Conservation (phyloP, 2,329 filamentous ascomycete species). For the Microsporum canis region DNA sequence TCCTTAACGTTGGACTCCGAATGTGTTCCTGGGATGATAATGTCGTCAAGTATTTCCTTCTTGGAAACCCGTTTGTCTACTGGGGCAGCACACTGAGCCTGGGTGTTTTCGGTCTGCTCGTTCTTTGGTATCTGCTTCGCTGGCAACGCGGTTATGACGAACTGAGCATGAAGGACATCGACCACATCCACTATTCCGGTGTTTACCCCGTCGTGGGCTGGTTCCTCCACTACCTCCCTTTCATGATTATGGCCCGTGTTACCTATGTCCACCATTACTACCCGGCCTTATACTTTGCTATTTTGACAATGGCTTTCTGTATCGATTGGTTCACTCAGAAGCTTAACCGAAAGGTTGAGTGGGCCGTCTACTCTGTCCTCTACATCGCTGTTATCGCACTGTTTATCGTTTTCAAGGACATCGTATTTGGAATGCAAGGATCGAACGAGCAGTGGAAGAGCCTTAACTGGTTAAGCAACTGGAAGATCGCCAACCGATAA, state of each 20-base stretch:
- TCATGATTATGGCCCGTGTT: slow-evolving; percentile 94
- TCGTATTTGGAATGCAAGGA: slow-evolving; percentile 94
- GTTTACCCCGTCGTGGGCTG: slow-evolving; percentile 87
- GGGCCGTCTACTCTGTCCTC: slow-evolving; percentile 58
- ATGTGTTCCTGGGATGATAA: slow-evolving; percentile 98
- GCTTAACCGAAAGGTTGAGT: slow-evolving; percentile 52
- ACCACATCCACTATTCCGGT: slow-evolving; percentile 88
- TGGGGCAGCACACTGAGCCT: slow-evolving; percentile 82
- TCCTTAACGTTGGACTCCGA: slow-evolving; percentile 85
- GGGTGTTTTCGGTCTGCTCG: slow-evolving; percentile 57
- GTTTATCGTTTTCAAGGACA: slow-evolving; percentile 82
- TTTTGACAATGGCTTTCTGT: slow-evolving; percentile 77
- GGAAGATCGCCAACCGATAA: slow-evolving; percentile 62
- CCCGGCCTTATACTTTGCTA: slow-evolving; percentile 93
- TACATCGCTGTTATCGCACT: slow-evolving; percentile 67
- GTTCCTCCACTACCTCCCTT: slow-evolving; percentile 93
- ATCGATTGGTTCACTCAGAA: slow-evolving; percentile 69
- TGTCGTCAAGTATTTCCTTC: slow-evolving; percentile 94
- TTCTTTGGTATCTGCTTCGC: slow-evolving; percentile 76
- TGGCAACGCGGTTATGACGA: slow-evolving; percentile 94
- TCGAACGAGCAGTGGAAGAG: slow-evolving; percentile 73
- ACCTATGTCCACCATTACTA: slow-evolving; percentile 99
- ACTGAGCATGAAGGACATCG: slow-evolving; percentile 66
- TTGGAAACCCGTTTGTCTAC: slow-evolving; percentile 92
- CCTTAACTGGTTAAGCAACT: slow-evolving; percentile 84